Evolutionary conservation across 345 rosid genomes (phyloP), one percentile per base, ranked within the genome.

Genomic region (Eucalyptus curtisii): DNA sequence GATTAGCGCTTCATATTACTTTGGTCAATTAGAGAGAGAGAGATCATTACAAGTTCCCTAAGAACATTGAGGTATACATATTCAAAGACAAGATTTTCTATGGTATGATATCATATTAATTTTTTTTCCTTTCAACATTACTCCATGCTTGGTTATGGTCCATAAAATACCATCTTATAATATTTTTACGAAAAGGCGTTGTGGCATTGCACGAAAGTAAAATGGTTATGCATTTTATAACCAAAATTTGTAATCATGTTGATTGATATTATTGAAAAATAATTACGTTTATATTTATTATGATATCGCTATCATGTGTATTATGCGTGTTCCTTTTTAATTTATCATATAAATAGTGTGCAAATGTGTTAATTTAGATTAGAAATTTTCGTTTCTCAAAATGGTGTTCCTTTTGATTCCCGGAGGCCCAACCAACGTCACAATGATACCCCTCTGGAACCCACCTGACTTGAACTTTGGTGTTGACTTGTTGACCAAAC

Each of bases 151-250:
- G 57, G 24, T 52, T 52, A 19, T 19, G 24, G 57, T 52, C 24
- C 57, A 19, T 7, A 7, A 52, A 52, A 52, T 19, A 52, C 10
- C 57, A 52, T 12, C 7, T 27, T 27, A 5, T 11, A 4, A 25
- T 59, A 25, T 27, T 27, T 59, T 25, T 59, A 13, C 6, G 31
- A 27, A 27, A 59, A 5, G 4, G 15, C 0, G 1, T 5, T 4
- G 0, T 3, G n/a, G 66, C 7, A 0, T 59, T 27, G 66, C 31
- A 59, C 4, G 1, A 59, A 25, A 25, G 7, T 59, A 59, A 59
- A 59, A 59, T 10, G 30, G 16, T 59, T 27, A 25, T 11, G n/a
- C 25, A 0, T 25, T 59, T 59, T 59, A 59, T 12, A 59, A 1
- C 30, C 15, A 25, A 5, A 59, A 11, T 25, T 27, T 25, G 15